These are phyloP conservation scores for Neolentinus lepideus DNA, from an alignment of 1,284 basidiomycete species.

Conservation along the genomic window DNA sequence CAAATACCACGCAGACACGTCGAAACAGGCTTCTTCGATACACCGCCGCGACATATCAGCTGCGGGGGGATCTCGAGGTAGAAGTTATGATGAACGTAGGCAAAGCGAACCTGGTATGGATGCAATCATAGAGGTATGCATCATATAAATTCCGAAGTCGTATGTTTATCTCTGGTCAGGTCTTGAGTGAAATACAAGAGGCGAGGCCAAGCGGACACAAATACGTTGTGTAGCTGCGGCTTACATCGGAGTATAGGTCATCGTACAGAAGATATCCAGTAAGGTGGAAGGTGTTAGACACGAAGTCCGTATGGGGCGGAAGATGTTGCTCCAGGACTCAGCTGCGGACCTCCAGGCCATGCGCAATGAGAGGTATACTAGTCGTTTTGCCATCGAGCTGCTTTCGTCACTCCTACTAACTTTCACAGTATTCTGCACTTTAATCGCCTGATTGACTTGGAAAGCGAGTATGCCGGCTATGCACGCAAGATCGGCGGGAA, in stretches of 20 bases:
- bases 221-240: not conserved
- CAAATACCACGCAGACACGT: too few relatives aligned
- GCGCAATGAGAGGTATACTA: constrained; percentile 28
- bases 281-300: constrained; percentile 33
- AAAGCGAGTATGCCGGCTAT: constrained; percentile 32
- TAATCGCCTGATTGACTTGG: constrained; percentile 32
- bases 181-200: constrained; percentile 18
- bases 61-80: not conserved
- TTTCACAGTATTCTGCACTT: constrained; percentile 28
- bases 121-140: constrained; percentile 12
- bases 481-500: constrained; percentile 21
- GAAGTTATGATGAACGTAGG: not conserved
- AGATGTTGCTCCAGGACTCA: constrained; percentile 33
- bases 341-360: constrained; percentile 31
- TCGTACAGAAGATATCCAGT: constrained; percentile 33
- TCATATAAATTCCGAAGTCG: not conserved
- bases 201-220: constrained; percentile 8
- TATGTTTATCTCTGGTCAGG: not conserved
- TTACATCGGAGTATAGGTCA: constrained; percentile 22
- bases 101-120: constrained; percentile 9
- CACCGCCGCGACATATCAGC: not conserved
- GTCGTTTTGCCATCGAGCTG: constrained; percentile 12
- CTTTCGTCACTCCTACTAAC: constrained; percentile 2
- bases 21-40: too few relatives aligned
- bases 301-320: constrained; percentile 32